These are phyloP conservation scores for Oleoguttula mirabilis DNA, from an alignment of 495 filamentous ascomycete species.

Conservation along the genomic window DNA sequence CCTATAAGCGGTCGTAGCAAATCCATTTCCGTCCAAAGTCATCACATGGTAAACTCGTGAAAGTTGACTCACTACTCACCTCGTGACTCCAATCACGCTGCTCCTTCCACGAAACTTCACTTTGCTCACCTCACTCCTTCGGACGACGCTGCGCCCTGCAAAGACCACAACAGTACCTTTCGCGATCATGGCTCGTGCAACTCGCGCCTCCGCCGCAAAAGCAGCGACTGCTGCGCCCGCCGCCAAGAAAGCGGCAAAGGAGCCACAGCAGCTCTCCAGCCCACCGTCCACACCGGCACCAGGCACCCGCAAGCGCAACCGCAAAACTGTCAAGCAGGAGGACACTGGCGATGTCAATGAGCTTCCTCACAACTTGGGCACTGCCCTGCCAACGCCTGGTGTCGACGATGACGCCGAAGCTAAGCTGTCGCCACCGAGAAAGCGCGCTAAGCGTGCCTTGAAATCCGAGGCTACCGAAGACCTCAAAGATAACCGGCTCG, in stretches of 20 bases:
- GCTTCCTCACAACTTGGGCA: slow-evolving; percentile 29
- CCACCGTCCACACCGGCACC: slow-evolving; percentile 23
- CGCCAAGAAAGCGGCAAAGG: slow-evolving; percentile 1
- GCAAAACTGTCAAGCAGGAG: slow-evolving; percentile 16
- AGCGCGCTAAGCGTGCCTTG: slow-evolving; percentile 5
- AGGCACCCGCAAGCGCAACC: slow-evolving; percentile 21
- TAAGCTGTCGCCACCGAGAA: slow-evolving; percentile 12
- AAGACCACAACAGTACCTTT: too few relatives aligned
- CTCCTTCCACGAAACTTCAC: too few relatives aligned
- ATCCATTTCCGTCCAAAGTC: too few relatives aligned
- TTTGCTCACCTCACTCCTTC: too few relatives aligned
- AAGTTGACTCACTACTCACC: too few relatives aligned
- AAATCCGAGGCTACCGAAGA: slow-evolving; percentile 6
- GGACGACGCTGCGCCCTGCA: too few relatives aligned
- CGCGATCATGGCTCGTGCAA: slow-evolving; percentile 18
- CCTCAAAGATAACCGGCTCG: slow-evolving; percentile 6
- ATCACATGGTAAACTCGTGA: too few relatives aligned
- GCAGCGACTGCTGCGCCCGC: not conserved
- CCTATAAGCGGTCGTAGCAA: too few relatives aligned
- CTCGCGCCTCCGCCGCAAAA: slow-evolving; percentile 19
- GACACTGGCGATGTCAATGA: slow-evolving; percentile 27
- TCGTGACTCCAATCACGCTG: too few relatives aligned
- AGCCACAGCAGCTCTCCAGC: slow-evolving; percentile 26
- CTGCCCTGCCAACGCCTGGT: slow-evolving; percentile 12
- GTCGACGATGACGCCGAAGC: slow-evolving; percentile 7